Conservation (phyloP, 169 alveolate species). For the Eimeria sp. region DNA sequence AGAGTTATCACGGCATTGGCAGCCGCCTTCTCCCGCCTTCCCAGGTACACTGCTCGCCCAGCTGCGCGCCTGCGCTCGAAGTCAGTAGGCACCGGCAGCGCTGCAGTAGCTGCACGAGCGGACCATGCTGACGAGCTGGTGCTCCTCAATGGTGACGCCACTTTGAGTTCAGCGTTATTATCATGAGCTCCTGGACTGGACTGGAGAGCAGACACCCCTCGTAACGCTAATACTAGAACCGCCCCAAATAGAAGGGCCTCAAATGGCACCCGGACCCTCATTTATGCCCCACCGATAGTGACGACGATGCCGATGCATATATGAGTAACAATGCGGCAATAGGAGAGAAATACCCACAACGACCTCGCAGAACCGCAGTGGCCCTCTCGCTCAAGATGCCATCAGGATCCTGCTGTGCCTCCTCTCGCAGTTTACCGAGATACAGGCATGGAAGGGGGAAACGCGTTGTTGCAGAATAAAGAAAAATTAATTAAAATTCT, state of each 20-base stretch:
- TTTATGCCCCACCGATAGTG: not conserved
- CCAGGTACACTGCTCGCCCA: not conserved
- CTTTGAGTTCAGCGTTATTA: not conserved
- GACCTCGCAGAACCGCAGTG: not conserved
- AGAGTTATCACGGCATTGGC: not conserved
- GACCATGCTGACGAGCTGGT: not conserved
- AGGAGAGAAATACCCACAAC: not conserved
- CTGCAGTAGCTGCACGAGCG: not conserved
- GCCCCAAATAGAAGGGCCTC: not conserved
- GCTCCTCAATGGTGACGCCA: not conserved
- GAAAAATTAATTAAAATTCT: too few relatives aligned
- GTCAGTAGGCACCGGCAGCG: not conserved
- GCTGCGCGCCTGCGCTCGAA: not conserved
- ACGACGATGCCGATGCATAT: not conserved
- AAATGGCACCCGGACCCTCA: not conserved
- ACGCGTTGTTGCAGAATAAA: not conserved
- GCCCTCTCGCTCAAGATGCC: not conserved
- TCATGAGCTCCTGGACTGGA: not conserved
- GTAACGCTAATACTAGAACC: not conserved
- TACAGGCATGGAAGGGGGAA: not conserved
- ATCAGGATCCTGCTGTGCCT: not conserved
- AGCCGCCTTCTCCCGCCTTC: not conserved
- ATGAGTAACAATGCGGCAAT: not conserved
- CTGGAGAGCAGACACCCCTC: not conserved
- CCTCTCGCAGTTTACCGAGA: not conserved